Base-by-base conservation (phyloP, 1,284 basidiomycete species). In the Microbotryomycetes sp. region DNA sequence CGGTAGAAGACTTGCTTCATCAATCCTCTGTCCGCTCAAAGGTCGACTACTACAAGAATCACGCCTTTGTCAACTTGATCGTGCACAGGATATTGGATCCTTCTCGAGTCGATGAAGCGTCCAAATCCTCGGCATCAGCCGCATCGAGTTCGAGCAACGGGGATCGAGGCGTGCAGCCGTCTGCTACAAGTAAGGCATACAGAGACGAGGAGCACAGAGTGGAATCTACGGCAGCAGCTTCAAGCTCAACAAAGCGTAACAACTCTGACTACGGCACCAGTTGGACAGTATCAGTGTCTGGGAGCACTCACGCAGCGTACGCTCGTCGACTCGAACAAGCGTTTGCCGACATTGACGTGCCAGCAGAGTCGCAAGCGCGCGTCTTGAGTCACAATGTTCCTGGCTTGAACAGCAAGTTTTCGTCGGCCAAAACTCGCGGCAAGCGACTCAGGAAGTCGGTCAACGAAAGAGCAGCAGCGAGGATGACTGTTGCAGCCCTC, bases 1-100 rank as follows among this genome's bases (percentile, higher is more conserved):
- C 84, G 2, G 76, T 87, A 22, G 86, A 87, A 69, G 85, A 87
- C 69, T 74, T 86, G 5, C 79, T 87, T 46, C 82, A 85, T 65
- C 77, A 23, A 29, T n/a, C 32, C 4, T 45, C 54, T 9, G 36
- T 61, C 19, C 81, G 83, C 42, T 85, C 83, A 3, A 87, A 87
- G 73, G 81, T 81, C 5, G 85, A 87, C 71, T 88, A 86, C 72
- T 87, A 84, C 74, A 68, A 73, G 3, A 79, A 81, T 56, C 86
- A 87, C 68, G 78, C 86, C 25, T 87, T 87, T 74, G 74, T 86
- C n/a, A 81, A 83, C 22, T 74, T 86, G 22, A 77, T 86, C 26
- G 81, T 81, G 61, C 85, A 87, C 22, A 51, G 56, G 50, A 26
- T 16, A 12, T 26, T 25, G 26, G 50, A 52, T 15, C 6, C 50